Base-by-base conservation (phyloP, 1,139 yeast species). In the Blastobotrys capitulatus region DNA sequence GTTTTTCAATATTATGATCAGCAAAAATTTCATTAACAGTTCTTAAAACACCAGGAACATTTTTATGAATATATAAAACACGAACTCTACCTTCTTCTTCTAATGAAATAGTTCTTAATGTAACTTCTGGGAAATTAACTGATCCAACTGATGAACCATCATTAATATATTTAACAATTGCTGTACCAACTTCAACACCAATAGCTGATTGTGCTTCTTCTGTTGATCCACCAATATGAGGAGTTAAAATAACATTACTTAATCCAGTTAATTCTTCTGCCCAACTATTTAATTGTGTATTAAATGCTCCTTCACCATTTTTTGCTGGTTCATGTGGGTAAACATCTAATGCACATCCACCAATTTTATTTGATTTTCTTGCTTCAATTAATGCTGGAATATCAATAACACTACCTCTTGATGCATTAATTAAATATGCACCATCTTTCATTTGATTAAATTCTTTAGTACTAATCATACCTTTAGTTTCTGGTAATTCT, bases 201-300 rank as follows among this genome's bases (percentile, higher is more conserved):
- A 92, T 92, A 46, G 97, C 96, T 54, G 89, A 80, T 77, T 92
- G 99, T 32, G 98, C 98, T 75, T 92, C 99, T 72, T 92, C 97
- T 44, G 99, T 92, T 46, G 97, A 89, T 57, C 98, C 98, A 73
- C 99, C 99, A 62, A 92, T 92, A 67, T 92, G 99, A 36, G 99
- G 99, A 50, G 97, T 84, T 65, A 92, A 77, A 56, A 94, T 89
- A 51, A 92, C 83, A 69, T 92, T 94, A 73, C 94, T 81, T 68
- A 89, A 78, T 18, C 86, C 76, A 59, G 83, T 78, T 61, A 94
- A 78, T 65, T 90, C 96, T 34, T 86, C 76, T 52, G 88, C 80
- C 94, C 96, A 94, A 34, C 74, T 63, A 72, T 92, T 92, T 66
- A 92, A 77, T 40, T 77, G 76, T 63, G 83, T 76, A 62, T 68